Evolutionary conservation across 441 rosid genomes (phyloP).

Genomic region (Corymbia citriodora): DNA sequence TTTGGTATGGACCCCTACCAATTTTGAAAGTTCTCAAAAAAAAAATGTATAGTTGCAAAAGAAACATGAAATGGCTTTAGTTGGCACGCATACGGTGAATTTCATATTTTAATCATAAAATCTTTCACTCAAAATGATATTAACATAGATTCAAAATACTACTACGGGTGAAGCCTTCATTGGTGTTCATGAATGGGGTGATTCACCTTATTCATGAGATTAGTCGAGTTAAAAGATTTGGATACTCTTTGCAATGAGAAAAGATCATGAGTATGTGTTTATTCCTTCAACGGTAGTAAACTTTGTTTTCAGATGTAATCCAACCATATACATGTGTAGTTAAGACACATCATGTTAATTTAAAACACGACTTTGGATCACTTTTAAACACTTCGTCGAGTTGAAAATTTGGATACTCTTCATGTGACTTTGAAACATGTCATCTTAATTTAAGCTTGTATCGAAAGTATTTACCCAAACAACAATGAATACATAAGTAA

Average conservation of each 20-base stretch:
- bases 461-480: background rate
- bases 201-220: background rate
- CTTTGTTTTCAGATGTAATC: background rate
- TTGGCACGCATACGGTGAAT: background rate
- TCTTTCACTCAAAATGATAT: background rate
- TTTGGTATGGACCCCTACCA: background rate
- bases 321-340: background rate
- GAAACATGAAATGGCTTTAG: background rate
- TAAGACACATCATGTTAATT: background rate
- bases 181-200: background rate
- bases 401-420: background rate
- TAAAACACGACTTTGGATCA: background rate
- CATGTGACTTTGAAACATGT: background rate
- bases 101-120: background rate
- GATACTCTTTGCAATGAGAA: background rate
- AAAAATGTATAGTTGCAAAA: background rate
- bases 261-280: background rate
- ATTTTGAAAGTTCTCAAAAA: background rate
- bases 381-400: background rate
- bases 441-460: background rate
- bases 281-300: background rate
- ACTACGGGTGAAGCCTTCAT: background rate
- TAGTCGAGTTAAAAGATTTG: background rate
- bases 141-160: background rate
- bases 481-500: background rate